These are phyloP conservation scores for Phlebiopsis flavidoalba DNA, from an alignment of 768 basidiomycete genomes.

Conservation along the genomic window DNA sequence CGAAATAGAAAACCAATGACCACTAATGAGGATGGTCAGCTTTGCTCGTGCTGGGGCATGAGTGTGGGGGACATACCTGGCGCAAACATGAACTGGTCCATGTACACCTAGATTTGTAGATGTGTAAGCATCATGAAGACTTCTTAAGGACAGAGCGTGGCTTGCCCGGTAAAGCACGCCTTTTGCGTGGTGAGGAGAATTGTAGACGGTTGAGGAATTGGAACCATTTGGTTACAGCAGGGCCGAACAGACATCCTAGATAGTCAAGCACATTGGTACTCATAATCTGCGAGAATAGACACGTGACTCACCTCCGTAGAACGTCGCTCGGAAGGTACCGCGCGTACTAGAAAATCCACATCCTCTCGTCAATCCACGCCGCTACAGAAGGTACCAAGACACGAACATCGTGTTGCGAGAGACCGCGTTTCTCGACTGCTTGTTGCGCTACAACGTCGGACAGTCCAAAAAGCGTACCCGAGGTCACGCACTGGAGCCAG, in stretches of 20 bases:
- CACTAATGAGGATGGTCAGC: constrained; percentile 20
- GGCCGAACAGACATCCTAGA: constrained; percentile 70
- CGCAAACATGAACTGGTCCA: constrained; percentile 77
- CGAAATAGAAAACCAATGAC: constrained; percentile 57
- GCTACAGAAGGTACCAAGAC: background rate
- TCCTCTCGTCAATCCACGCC: background rate
- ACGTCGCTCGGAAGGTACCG: constrained; percentile 16
- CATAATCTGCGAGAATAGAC: background rate
- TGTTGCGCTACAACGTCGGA: constrained; percentile 89
- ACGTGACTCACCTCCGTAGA: constrained; percentile 59
- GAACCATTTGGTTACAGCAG: constrained; percentile 81
- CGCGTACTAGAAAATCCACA: background rate
- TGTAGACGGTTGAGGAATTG: constrained; percentile 64
- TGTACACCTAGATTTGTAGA: constrained; percentile 52
- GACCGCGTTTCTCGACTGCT: constrained; percentile 64
- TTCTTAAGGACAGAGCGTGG: background rate
- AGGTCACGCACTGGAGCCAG: constrained; percentile 59
- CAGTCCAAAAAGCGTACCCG: constrained; percentile 61
- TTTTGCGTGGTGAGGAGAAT: constrained; percentile 54
- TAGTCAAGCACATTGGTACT: background rate
- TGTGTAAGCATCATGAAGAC: background rate
- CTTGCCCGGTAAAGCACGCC: constrained; percentile 60
- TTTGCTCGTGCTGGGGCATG: constrained; percentile 28
- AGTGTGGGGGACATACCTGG: constrained; percentile 41
- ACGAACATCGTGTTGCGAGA: constrained; percentile 67